Evolutionary conservation across 345 rosid species (phyloP).

Genomic region (Salix arbutifolia): DNA sequence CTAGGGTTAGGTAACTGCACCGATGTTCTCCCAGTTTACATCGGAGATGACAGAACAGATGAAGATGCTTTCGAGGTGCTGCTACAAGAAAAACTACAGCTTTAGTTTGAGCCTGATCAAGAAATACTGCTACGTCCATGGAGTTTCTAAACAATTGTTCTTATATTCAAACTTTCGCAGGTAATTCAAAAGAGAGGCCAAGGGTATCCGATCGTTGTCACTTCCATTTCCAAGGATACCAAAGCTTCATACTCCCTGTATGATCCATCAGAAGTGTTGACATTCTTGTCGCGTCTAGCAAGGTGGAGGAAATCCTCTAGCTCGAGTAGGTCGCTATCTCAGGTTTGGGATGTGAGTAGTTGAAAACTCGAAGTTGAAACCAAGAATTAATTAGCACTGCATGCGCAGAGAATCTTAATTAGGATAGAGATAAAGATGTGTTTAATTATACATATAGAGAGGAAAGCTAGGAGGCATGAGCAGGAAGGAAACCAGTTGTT

Average conservation of each 20-base stretch:
- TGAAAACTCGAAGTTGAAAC: slow-evolving; percentile 1
- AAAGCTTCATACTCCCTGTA: slow-evolving; percentile 40
- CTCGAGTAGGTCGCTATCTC: slow-evolving; percentile 20
- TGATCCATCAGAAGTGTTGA: slow-evolving; percentile 37
- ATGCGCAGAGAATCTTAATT: background rate
- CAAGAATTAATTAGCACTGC: background rate
- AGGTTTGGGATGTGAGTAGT: slow-evolving; percentile 17
- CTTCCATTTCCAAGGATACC: slow-evolving; percentile 37
- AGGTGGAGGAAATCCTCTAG: slow-evolving; percentile 33
- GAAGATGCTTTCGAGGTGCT: slow-evolving; percentile 54
- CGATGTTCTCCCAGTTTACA: slow-evolving; percentile 45
- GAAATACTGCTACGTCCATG: too few relatives aligned
- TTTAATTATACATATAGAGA: background rate
- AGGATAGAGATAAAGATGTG: background rate
- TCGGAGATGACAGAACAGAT: slow-evolving; percentile 53
- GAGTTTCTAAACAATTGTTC: background rate
- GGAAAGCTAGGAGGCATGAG: too few relatives aligned
- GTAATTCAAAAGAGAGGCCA: slow-evolving; percentile 32
- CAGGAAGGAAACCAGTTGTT: too few relatives aligned
- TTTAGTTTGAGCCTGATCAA: background rate
- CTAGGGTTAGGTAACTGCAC: slow-evolving; percentile 35
- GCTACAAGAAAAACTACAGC: background rate
- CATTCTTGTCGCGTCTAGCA: slow-evolving; percentile 30
- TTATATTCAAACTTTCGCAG: slow-evolving; percentile 4
- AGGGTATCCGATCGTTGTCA: slow-evolving; percentile 44